Base-by-base conservation (phyloP, 108 stramenopile species). In the Heterococcus sp. region DNA sequence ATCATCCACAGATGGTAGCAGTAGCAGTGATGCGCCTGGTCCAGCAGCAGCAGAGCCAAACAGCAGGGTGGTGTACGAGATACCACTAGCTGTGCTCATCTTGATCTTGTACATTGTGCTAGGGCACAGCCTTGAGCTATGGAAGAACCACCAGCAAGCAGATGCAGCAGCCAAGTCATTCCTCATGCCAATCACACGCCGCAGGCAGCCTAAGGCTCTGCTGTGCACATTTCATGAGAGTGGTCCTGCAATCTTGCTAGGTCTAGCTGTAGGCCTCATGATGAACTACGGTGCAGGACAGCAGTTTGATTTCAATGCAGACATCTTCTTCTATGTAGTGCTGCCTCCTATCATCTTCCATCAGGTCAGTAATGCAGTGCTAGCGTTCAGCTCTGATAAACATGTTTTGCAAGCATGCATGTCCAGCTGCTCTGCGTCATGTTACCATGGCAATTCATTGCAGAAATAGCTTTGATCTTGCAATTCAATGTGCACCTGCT, bases 291-390 rank as follows among this genome's bases (percentile, higher is more conserved):
- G 79, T 31, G 79, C 65, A 1, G 79, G 79, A 11, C 37, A 81
- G 32, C 72, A 81, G 72, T 81, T 81, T 72, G 79, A 84, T 34
- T 84, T 88, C 68, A 68, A 82, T 39, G 84, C 71, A 1, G 83
- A 84, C 3, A 73, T 85, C 28, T 88, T 88, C 74, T 88, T 88
- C 72, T 87, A 87, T 34, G 81, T 87, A 2, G 83, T 88, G 8
- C 68, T 88, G 32, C 88, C 88, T 3, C 87, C 87, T 0, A 87
- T 88, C 65, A 88, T 88, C 31, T 87, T 88, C 74, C 83, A 84
- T 8, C 84, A 84, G 75, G 84, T 71, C 32, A 36, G 32, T 0
- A 38, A 27, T 1, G 65, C 0, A 2, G 21, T 26, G 4, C 27
- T n/a, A 31, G 3, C 0, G 29, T 1, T 39, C 37, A 27, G 0